phyloP scores from a whole-genome alignment of 208 protist genomes.

The Herpetomonas tarakana region DNA sequence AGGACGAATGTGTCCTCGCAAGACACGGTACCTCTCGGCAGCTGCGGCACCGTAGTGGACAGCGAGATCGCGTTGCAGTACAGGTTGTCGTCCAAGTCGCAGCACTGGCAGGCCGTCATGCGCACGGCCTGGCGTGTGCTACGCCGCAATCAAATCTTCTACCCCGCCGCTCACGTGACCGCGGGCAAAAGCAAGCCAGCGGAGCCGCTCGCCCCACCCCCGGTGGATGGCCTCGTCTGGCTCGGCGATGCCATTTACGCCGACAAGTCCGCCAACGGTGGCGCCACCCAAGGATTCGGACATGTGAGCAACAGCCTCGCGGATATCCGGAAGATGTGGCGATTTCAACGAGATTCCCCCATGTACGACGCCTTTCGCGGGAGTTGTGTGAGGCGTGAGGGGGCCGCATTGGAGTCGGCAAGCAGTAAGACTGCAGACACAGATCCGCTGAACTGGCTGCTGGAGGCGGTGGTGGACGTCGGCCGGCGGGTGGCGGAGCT shows the following conservation, averaged over 20 bases:
- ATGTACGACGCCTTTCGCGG: constrained; percentile 66
- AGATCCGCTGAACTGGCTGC: background rate
- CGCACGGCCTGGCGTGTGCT: background rate
- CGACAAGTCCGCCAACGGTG: constrained; percentile 41
- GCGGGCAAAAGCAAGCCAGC: background rate
- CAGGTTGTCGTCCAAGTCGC: background rate
- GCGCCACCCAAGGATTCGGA: constrained; percentile 10
- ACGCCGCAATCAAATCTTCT: background rate
- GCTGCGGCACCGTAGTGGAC: constrained; percentile 26
- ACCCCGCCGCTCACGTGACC: background rate
- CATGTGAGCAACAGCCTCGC: constrained; percentile 27
- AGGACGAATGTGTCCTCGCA: background rate
- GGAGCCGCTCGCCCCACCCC: background rate
- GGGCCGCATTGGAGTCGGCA: background rate
- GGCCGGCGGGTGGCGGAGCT: background rate
- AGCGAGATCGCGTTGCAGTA: constrained; percentile 6
- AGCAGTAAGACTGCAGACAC: background rate
- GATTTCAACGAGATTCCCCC: constrained; percentile 38
- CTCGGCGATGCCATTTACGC: constrained; percentile 85
- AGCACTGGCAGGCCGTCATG: background rate
- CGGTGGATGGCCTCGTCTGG: constrained; percentile 73
- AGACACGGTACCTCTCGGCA: constrained; percentile 15
- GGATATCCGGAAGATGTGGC: constrained; percentile 54
- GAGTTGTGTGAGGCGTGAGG: constrained; percentile 25
- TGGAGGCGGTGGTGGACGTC: background rate